Evolutionary conservation across 345 rosid species (phyloP), one percentile per base, ranked within the genome.

Genomic region (Kernera saxatilis): DNA sequence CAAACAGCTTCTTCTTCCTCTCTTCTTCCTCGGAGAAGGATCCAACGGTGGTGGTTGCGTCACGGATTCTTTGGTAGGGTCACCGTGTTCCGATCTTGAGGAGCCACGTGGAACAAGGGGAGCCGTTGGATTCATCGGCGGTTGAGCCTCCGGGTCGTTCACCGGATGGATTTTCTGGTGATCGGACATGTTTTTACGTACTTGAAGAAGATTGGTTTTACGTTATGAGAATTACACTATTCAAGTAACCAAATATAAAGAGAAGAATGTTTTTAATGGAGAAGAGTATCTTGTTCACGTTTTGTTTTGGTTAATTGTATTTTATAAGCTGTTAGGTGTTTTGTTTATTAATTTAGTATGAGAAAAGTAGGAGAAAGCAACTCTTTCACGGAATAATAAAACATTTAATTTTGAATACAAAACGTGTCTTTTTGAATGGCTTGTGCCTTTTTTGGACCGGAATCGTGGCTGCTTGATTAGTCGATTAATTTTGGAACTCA

Each of bases 161-260:
- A 81, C 71, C 0, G 98, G 98, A 67, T 90, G 85, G 69, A 93
- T 77, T 77, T 39, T 85, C 51, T 82, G 88, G 3, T 79, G 89
- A 30, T 86, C 92, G 29, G 96, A 80, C 89, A 85, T 81, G 66
- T 48, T 53, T 36, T 72, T 37, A 41, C 12, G 67, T 48, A 27
- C 30, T 44, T 63, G 22, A 50, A 40, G 22, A 50, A 40, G 61
- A 19, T 58, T 46, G 14, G 26, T 49, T 60, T 60, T 6, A 6
- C 17, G 50, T 53, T 61, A 9, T 33, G 19, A 51, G 29, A 14
- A 7, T 13, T 17, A 29, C 18, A 46, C n/a, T n/a, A n/a, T 14
- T 45, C 23, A 14, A 60, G 64, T 33, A 56, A 2, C n/a, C n/a
- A n/a, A n/a, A n/a, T n/a, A 36, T 25, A 13, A 48, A 27, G 58